These are phyloP conservation scores for Phytopythium boreale DNA, from an alignment of 352 stramenopile species.

Conservation along the genomic window DNA sequence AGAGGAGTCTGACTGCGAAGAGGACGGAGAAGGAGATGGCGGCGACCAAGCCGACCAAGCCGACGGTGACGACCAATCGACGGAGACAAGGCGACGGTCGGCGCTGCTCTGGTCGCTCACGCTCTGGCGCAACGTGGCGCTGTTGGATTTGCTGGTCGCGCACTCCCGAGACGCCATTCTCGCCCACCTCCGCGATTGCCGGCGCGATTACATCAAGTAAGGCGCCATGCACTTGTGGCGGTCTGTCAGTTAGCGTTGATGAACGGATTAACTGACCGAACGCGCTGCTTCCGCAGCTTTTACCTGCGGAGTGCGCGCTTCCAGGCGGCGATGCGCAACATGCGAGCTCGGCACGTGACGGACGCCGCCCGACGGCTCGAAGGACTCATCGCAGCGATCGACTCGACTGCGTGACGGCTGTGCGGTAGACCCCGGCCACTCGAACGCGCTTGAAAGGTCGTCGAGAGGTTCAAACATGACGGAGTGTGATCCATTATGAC, in stretches of 20 bases:
- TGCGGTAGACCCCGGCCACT: background rate
- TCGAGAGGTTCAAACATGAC: background rate
- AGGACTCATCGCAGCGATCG: constrained; percentile 29
- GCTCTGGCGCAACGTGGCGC: constrained; percentile 43
- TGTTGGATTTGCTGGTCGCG: constrained; percentile 37
- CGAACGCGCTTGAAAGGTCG: too few species aligned
- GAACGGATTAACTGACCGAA: background rate
- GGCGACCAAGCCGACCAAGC: constrained; percentile 1
- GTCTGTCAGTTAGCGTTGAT: too few species aligned
- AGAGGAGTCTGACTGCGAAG: background rate
- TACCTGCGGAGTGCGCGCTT: constrained; percentile 41
- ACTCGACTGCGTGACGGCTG: constrained; percentile 3
- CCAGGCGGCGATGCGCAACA: constrained; percentile 17
- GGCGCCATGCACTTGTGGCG: constrained; percentile 11
- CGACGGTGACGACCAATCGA: constrained; percentile 1
- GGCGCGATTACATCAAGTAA: constrained; percentile 53
- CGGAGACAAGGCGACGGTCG: constrained; percentile 7
- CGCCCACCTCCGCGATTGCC: constrained; percentile 19
- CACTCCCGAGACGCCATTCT: constrained; percentile 21
- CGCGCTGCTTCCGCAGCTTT: constrained; percentile 22
- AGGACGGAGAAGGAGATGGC: background rate
- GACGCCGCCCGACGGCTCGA: constrained; percentile 24
- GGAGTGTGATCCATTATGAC: background rate
- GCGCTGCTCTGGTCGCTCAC: constrained; percentile 23
- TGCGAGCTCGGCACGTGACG: constrained; percentile 23